Evolutionary conservation across 1,284 basidiomycete genomes (phyloP).

Genomic region (Cystobasidiaceae sp.): DNA sequence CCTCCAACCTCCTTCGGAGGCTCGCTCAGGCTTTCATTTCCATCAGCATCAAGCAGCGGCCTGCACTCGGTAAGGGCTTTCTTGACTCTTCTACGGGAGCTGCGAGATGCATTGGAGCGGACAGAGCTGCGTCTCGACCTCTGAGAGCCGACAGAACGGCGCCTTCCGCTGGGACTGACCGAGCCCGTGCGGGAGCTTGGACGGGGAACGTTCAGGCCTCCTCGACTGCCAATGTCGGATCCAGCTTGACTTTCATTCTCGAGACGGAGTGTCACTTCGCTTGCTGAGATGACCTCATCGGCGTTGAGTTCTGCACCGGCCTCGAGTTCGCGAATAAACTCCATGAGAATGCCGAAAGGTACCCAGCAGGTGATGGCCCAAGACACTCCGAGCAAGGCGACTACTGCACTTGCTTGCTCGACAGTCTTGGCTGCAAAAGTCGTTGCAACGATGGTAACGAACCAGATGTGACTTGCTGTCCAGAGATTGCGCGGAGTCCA

Average conservation of each 20-base stretch:
- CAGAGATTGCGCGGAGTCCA: constrained; percentile 86
- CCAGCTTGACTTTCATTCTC: neutral
- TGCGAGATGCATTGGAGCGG: neutral
- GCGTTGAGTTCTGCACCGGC: constrained; percentile 21
- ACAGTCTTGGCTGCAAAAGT: constrained; percentile 79
- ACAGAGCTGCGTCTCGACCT: neutral
- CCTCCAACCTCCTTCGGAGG: constrained; percentile 26
- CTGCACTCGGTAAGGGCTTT: constrained; percentile 28
- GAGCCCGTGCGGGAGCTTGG: constrained; percentile 8
- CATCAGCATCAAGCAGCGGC: constrained; percentile 16
- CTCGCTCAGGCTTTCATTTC: neutral
- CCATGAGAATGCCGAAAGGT: constrained; percentile 43
- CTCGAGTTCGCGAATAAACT: constrained; percentile 38
- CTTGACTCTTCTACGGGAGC: constrained; percentile 12
- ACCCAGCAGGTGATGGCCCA: constrained; percentile 89
- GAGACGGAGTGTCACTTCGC: neutral
- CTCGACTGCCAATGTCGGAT: neutral
- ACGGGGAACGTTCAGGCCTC: neutral
- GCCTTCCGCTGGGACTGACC: constrained; percentile 4
- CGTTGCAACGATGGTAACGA: constrained; percentile 67
- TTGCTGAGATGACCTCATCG: constrained; percentile 16
- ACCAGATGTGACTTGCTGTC: constrained; percentile 69
- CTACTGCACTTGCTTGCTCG: constrained; percentile 65
- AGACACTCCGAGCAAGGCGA: constrained; percentile 78
- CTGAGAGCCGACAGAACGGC: neutral